Conservation (phyloP, 768 basidiomycete genomes). For the Mycena sanguinolenta region DNA sequence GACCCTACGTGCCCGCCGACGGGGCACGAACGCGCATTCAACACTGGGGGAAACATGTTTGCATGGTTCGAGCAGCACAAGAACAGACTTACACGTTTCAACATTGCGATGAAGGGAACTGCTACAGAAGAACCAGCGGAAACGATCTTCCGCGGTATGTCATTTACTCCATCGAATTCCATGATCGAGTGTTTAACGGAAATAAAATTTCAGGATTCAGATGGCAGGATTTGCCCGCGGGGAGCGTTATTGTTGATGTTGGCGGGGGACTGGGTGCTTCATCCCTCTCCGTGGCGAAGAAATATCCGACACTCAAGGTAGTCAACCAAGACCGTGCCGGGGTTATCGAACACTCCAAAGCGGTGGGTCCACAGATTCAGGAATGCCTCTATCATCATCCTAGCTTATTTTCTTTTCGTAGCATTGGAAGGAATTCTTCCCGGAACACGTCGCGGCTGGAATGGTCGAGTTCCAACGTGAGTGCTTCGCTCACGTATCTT, state of each 20-base stretch:
- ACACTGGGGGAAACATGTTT: slow-evolving; percentile 15
- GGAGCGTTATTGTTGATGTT: slow-evolving; percentile 23
- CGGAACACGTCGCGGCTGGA: not conserved
- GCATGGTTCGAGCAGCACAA: slow-evolving; percentile 27
- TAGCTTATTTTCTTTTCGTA: not conserved
- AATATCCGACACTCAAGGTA: not conserved
- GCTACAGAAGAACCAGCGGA: slow-evolving; percentile 2
- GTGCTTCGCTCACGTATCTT: no score
- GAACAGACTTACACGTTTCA: slow-evolving; percentile 4
- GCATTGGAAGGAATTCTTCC: slow-evolving; percentile 16
- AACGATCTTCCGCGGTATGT: slow-evolving; percentile 10
- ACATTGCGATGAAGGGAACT: slow-evolving; percentile 19
- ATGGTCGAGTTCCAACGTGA: slow-evolving; percentile 16
- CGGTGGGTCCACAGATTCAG: not conserved
- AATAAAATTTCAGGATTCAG: slow-evolving; percentile 4
- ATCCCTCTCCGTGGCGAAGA: slow-evolving; percentile 4
- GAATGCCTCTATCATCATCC: not conserved
- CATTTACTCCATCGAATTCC: not conserved
- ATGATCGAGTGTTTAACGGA: no score
- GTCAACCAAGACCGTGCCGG: slow-evolving; percentile 19
- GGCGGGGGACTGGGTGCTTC: slow-evolving; percentile 24
- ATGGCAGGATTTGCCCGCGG: slow-evolving; percentile 1
- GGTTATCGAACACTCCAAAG: slow-evolving; percentile 8
- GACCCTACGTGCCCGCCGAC: not conserved
- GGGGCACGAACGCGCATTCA: slow-evolving; percentile 9